Percentiles rank a stretch among this genome's conserved stretches.
Evolutionary conservation across 441 rosid species (phyloP).

Genomic region (Pelargonium australe): DNA sequence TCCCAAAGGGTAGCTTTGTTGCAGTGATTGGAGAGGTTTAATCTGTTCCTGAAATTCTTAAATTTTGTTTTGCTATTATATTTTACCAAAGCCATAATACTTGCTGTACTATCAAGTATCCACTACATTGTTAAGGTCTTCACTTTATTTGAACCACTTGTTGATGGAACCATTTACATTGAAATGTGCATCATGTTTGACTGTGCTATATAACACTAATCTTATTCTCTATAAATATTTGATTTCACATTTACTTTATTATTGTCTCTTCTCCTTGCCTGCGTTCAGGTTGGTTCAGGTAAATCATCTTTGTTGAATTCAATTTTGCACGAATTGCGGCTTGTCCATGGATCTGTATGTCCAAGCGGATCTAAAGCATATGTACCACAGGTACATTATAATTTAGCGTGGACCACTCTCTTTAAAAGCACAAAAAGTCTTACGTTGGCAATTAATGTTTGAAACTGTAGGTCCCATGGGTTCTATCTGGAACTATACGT

Average conservation of each 20-base stretch:
- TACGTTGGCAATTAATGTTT: conserved; percentile 18
- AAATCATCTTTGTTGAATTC: conserved; percentile 82
- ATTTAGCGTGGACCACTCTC: conserved; percentile 15
- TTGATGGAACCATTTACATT: background rate
- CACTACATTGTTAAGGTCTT: conserved; percentile 5
- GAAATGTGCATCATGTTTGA: background rate
- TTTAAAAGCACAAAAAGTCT: conserved; percentile 18
- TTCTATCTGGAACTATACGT: conserved; percentile 79
- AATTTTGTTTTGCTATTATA: background rate
- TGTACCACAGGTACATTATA: conserved; percentile 74
- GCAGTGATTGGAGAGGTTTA: conserved; percentile 85
- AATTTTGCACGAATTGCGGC: conserved; percentile 63
- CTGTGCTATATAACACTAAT: background rate
- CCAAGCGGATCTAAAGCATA: conserved; percentile 64
- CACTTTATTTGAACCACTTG: conserved; percentile 1
- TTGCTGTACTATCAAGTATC: background rate
- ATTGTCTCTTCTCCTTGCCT: conserved; percentile 21
- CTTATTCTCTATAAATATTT: background rate
- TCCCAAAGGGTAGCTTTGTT: conserved; percentile 64
- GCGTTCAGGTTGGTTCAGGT: conserved; percentile 88
- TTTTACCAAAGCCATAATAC: background rate
- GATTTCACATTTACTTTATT: background rate
- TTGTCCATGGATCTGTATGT: conserved; percentile 53
- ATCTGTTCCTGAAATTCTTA: conserved; percentile 14
- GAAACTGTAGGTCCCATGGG: conserved; percentile 77